Percentiles rank a stretch among this genome's conserved stretches.
Conservation (phyloP, 139 green algal genomes). For the Diplosphaera chodatii region DNA sequence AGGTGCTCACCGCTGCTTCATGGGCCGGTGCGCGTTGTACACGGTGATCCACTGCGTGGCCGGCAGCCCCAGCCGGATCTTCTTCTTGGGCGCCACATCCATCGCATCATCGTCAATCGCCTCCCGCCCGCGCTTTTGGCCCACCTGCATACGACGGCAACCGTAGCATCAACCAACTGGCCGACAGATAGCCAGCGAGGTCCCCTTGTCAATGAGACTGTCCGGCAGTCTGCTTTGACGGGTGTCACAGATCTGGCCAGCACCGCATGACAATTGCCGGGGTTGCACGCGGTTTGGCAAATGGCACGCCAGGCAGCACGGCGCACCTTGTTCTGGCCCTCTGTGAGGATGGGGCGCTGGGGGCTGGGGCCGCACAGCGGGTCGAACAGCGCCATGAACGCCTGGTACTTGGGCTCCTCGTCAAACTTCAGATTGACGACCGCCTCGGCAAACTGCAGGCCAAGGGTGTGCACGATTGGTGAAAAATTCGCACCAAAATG, state of each 20-base stretch:
- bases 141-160: no score
- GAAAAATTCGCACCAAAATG: no score
- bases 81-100: constrained; percentile 86
- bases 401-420: constrained; percentile 91
- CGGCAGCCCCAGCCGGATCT: constrained; percentile 89
- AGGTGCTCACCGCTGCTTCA: constrained; percentile 99
- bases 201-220: no score
- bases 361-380: constrained; percentile 75
- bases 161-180: no score
- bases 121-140: constrained; percentile 86
- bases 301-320: no score
- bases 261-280: no score
- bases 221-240: no score
- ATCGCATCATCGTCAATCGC: constrained; percentile 55
- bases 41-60: constrained; percentile 99
- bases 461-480: no score
- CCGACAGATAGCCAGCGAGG: no score
- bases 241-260: no score
- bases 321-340: constrained; percentile 1
- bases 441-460: constrained; percentile 90
- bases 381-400: constrained; percentile 89
- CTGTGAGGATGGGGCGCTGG: constrained; percentile 68
- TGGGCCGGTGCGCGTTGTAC: constrained; percentile 95
- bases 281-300: no score
- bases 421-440: constrained; percentile 99